Evolutionary conservation across 768 basidiomycete species (phyloP), one percentile per base, ranked within the genome.

Genomic region (Boletus vinaceobasis): DNA sequence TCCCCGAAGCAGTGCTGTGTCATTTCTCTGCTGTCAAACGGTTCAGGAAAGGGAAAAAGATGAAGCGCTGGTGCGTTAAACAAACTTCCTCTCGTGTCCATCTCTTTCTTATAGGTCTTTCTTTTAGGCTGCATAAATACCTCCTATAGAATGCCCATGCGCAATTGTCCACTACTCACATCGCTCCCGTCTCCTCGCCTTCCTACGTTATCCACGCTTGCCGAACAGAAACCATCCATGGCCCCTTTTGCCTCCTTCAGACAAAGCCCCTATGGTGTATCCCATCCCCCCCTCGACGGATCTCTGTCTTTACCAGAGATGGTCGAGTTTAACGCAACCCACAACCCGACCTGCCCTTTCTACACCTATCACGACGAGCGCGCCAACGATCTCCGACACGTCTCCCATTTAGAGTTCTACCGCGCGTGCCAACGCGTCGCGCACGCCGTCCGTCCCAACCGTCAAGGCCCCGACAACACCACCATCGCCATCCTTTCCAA

Each of bases 351-450:
- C 4, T 59, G 56, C 7, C 61, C 72, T 2, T 56, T 72, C 11
- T 78, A 63, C 43, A 57, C 64, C 10, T 79, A 70, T 39, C 45
- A 65, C 10, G 67, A 69, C 32, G 60, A 55, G 31, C 52, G 52
- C 1, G 53, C 29, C 23, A 43, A 65, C 5, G 39, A 13, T 2
- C 55, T 69, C 13, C 64, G 65, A 7, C 51, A 59, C 29, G 70
- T 81, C 29, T 69, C 74, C 6, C 71, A 73, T 47, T 51, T 77
- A 8, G 77, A 81, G 49, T 81, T 79, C 57, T 72, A 69, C 17
- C 73, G 74, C 10, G 79, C 78, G 9, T 71, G 70, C 39, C 74
- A 80, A 53, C 73, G 78, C 15, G 64, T 74, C 23, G 77, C 78
- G 0, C 75, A 75, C 56, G 55, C 61, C 21, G 42, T 79, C 13